Evolutionary conservation across 1,139 yeast species (phyloP).

Genomic region (Blastobotrys arbuscula): DNA sequence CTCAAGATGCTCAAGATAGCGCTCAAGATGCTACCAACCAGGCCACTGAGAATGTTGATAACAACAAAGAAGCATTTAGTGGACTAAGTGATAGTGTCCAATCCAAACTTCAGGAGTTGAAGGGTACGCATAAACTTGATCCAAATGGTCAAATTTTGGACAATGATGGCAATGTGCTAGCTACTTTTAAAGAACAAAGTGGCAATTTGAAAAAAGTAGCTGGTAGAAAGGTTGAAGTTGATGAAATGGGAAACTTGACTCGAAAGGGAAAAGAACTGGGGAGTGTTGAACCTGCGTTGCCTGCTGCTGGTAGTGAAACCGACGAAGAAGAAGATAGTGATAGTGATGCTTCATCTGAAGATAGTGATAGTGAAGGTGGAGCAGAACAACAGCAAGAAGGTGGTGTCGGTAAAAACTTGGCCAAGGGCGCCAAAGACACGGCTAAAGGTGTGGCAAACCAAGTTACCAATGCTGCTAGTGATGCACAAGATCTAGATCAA

Average conservation of each 20-base stretch:
- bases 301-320: not conserved
- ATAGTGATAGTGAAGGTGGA: not conserved
- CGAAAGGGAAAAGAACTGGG: not conserved
- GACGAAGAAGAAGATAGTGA: not conserved
- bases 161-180: not conserved
- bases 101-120: not conserved
- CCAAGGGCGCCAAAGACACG: conserved; percentile 37
- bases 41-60: not conserved
- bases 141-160: not conserved
- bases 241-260: not conserved
- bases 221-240: not conserved
- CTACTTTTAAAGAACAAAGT: not conserved
- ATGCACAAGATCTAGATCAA: conserved; percentile 9
- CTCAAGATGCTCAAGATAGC: too few species aligned
- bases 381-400: too few species aligned
- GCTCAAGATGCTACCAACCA: not conserved
- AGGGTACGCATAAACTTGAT: not conserved
- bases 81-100: not conserved
- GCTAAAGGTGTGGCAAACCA: conserved; percentile 20
- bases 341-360: not conserved
- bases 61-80: not conserved
- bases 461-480: not conserved
- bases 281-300: not conserved
- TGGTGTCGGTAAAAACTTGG: not conserved
- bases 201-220: not conserved